Conservation (phyloP, 116 monocot species). For the Phalaenopsis hybrid region DNA sequence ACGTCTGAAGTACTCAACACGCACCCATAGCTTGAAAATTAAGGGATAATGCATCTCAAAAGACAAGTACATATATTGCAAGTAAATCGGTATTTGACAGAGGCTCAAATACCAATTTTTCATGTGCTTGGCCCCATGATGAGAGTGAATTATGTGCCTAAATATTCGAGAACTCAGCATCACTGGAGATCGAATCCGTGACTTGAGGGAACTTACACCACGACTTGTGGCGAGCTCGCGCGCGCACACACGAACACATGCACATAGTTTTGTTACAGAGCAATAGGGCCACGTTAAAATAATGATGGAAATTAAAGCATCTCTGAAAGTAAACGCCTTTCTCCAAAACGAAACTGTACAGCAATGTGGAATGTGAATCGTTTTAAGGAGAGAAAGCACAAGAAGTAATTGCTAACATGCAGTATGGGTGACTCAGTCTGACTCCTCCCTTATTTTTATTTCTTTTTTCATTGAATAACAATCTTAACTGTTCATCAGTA, state of each 20-base stretch:
- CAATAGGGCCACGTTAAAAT: not conserved
- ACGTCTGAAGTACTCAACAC: not conserved
- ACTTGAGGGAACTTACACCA: not conserved
- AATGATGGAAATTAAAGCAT: conserved; percentile 2
- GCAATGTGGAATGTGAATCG: not conserved
- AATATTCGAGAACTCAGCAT: too few relatives aligned
- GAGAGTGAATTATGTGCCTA: too few relatives aligned
- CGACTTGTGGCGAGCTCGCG: not conserved
- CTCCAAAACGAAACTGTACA: not conserved
- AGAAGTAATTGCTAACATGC: not conserved
- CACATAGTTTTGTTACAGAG: not conserved
- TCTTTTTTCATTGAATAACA: too few relatives aligned
- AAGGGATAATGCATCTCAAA: not conserved
- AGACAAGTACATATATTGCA: not conserved
- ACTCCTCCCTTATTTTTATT: too few relatives aligned
- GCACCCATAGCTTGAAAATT: not conserved
- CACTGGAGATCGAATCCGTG: not conserved
- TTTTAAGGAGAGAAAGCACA: not conserved
- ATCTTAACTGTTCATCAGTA: too few relatives aligned
- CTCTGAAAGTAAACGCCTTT: not conserved
- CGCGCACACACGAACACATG: too few relatives aligned
- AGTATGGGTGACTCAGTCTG: not conserved
- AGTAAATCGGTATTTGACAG: too few relatives aligned
- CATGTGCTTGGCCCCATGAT: too few relatives aligned
- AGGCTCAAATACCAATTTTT: too few relatives aligned